These are phyloP conservation scores for Penicillium expansum DNA, from an alignment of 2,329 filamentous ascomycete genomes.

Conservation along the genomic window DNA sequence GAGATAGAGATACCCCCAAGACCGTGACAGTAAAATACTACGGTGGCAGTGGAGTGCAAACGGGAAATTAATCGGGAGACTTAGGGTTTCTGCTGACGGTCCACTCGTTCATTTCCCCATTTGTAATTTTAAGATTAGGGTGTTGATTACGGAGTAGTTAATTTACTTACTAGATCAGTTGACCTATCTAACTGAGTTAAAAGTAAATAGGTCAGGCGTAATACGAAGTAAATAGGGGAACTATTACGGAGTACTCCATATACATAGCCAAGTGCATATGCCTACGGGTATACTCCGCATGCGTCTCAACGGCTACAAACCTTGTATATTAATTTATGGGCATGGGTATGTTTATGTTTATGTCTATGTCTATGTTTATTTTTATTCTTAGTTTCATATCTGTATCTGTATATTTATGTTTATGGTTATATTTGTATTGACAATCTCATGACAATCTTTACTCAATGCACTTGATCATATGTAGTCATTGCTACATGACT, in stretches of 20 bases:
- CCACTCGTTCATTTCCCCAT: not conserved
- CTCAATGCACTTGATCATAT: not conserved
- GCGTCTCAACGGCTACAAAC: not conserved
- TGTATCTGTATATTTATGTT: no score
- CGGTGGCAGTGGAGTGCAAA: slow-evolving; percentile 1
- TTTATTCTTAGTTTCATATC: no score
- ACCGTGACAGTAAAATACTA: slow-evolving; percentile 8
- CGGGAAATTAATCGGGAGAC: slow-evolving; percentile 1
- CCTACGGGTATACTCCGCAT: not conserved
- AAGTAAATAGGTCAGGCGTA: no score
- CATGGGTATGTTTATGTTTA: no score
- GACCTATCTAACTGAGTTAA: no score
- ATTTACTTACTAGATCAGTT: no score
- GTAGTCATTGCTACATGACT: not conserved
- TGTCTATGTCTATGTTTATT: not conserved
- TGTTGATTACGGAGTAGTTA: no score
- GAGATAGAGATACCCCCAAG: not conserved
- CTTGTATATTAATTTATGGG: no score
- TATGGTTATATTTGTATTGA: not conserved
- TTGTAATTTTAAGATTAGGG: not conserved
- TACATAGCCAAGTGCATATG: no score
- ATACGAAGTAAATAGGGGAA: no score
- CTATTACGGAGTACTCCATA: no score
- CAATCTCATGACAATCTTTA: not conserved
- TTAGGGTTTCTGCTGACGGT: not conserved